These are phyloP conservation scores for Leccinum aurantiacum DNA, from an alignment of 768 basidiomycete species.

Conservation along the genomic window DNA sequence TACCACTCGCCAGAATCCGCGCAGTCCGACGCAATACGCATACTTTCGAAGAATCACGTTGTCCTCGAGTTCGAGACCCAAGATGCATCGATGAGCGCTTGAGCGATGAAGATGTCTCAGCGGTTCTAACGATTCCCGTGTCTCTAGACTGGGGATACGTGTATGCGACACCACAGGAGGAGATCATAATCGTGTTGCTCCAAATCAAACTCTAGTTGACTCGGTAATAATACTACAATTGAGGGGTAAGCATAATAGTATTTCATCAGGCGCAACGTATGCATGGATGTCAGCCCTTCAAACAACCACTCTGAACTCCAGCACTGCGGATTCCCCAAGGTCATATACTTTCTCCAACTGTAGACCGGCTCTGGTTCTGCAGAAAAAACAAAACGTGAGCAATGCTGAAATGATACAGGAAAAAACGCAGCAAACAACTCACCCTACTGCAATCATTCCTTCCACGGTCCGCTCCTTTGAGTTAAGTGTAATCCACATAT, in stretches of 20 bases:
- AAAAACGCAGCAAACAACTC: not conserved
- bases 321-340: not conserved
- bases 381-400: not conserved
- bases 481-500: conserved; percentile 45
- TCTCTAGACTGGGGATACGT: too few relatives aligned
- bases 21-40: too few relatives aligned
- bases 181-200: not conserved
- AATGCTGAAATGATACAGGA: not conserved
- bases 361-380: conserved; percentile 20
- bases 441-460: conserved; percentile 39
- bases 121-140: too few relatives aligned
- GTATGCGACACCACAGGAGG: not conserved
- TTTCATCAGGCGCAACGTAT: not conserved
- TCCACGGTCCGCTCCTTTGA: conserved; percentile 43
- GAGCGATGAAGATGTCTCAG: too few relatives aligned
- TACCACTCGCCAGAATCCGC: too few relatives aligned
- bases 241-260: not conserved
- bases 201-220: not conserved
- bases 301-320: conserved; percentile 10
- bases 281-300: not conserved
- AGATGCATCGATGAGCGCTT: too few relatives aligned
- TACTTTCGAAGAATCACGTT: too few relatives aligned
- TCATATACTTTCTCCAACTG: conserved; percentile 22
- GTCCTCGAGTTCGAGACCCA: too few relatives aligned
- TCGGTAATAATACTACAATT: not conserved